Conservation (phyloP, 257 asterid genomes). For the Verbena officinalis region DNA sequence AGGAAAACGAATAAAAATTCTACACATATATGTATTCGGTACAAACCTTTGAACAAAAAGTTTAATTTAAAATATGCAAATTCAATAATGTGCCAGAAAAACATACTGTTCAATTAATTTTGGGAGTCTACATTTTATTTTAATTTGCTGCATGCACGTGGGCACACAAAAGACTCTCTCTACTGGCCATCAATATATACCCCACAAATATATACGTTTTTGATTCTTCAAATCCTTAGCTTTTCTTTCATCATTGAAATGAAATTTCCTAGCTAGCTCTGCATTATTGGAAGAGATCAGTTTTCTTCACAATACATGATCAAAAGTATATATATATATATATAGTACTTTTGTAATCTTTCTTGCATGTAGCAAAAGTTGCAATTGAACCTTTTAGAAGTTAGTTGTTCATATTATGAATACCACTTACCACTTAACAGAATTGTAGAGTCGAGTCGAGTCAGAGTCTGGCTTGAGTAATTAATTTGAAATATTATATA, state of each 20-base stretch:
- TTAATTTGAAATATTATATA: too few species aligned
- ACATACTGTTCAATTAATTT: constrained; percentile 35
- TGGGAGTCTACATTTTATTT: constrained; percentile 29
- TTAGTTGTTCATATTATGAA: too few species aligned
- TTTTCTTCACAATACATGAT: constrained; percentile 22
- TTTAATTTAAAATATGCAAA: constrained; percentile 22
- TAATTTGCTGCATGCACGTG: constrained; percentile 53
- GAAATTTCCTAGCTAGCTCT: too few species aligned
- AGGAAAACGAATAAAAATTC: constrained; percentile 32
- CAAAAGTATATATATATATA: too few species aligned
- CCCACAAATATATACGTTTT: constrained; percentile 33
- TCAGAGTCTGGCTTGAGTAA: background rate
- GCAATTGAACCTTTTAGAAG: constrained; percentile 9
- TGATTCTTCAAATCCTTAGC: constrained; percentile 38
- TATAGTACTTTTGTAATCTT: constrained; percentile 32
- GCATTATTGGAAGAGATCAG: too few species aligned
- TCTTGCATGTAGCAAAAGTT: constrained; percentile 26
- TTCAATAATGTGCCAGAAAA: constrained; percentile 22
- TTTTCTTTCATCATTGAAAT: too few species aligned
- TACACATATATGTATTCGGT: constrained; percentile 33
- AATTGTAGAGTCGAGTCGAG: background rate
- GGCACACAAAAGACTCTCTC: constrained; percentile 46
- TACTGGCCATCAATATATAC: constrained; percentile 39
- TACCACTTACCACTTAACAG: too few species aligned
- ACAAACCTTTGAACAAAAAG: constrained; percentile 16